phyloP scores from a whole-genome alignment of 129 eudicot genomes.

The Mikania micrantha region DNA sequence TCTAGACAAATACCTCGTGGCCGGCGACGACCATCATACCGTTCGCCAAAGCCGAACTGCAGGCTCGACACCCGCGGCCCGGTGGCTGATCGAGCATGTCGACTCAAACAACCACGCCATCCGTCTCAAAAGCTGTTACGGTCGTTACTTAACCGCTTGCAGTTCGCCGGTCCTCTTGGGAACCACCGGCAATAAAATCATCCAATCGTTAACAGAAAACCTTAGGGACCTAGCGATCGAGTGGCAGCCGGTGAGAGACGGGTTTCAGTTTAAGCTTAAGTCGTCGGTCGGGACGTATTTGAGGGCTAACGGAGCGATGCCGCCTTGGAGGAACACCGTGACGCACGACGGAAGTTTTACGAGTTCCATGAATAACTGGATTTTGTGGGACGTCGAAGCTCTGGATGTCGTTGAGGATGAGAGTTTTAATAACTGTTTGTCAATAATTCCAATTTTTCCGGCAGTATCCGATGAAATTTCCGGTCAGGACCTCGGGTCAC shows the following conservation, averaged over 20 bases:
- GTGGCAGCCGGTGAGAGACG: conserved; percentile 86
- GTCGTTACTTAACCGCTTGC: conserved; percentile 73
- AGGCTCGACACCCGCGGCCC: conserved; percentile 34
- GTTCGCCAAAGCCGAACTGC: conserved; percentile 65
- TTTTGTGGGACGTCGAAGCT: conserved; percentile 58
- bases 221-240: conserved; percentile 40
- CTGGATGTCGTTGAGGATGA: conserved; percentile 60
- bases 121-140: conserved; percentile 65
- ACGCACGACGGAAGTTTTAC: conserved; percentile 57
- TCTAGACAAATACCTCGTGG: conserved; percentile 69
- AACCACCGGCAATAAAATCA: conserved; percentile 64
- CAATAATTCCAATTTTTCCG: conserved; percentile 51
- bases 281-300: conserved; percentile 53
- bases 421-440: conserved; percentile 18
- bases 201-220: conserved; percentile 45
- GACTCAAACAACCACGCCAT: conserved; percentile 40
- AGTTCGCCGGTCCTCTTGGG: conserved; percentile 58
- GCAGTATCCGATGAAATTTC: conserved; percentile 43
- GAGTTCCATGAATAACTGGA: conserved; percentile 52
- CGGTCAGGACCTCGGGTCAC: conserved; percentile 39
- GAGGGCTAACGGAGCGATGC: conserved; percentile 84
- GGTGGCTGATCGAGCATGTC: conserved; percentile 75
- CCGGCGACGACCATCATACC: conserved; percentile 63
- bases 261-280: conserved; percentile 61
- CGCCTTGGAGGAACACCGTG: conserved; percentile 82